phyloP scores from a whole-genome alignment of 108 stramenopile species.

The Bacterosira constricta region DNA sequence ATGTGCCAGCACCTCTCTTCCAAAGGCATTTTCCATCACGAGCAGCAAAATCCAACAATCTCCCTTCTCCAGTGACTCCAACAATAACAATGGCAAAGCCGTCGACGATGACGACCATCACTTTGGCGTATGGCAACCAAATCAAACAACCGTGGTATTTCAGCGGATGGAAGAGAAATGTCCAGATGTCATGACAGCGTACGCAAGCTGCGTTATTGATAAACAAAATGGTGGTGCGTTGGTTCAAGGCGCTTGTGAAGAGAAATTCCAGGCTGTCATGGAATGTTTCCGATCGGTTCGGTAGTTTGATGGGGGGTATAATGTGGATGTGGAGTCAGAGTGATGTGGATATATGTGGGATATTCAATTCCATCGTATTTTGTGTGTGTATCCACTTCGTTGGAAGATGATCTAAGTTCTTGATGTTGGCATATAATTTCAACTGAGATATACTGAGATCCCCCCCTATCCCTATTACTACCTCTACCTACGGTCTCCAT shows the following conservation, averaged over 20 bases:
- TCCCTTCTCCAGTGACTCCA: neutral
- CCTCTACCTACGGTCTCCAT: no score
- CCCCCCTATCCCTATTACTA: no score
- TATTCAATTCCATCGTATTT: no score
- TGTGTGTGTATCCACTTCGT: no score
- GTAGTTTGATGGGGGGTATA: neutral
- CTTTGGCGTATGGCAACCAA: constrained; percentile 29
- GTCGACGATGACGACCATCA: neutral
- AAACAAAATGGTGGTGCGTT: constrained; percentile 47
- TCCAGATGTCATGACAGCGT: constrained; percentile 38
- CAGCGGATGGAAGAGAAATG: constrained; percentile 37
- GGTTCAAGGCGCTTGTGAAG: constrained; percentile 36
- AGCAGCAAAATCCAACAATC: neutral
- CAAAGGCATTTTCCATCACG: neutral
- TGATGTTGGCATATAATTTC: no score
- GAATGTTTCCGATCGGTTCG: constrained; percentile 38
- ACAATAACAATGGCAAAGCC: neutral
- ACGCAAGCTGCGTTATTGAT: constrained; percentile 40
- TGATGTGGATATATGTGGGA: no score
- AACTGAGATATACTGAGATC: no score
- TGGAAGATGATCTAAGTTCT: no score
- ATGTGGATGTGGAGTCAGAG: no score
- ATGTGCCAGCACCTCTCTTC: neutral
- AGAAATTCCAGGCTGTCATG: constrained; percentile 34
- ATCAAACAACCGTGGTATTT: constrained; percentile 43